Conservation (phyloP, 2,329 filamentous ascomycete genomes). For the Elsinoe arachidis region DNA sequence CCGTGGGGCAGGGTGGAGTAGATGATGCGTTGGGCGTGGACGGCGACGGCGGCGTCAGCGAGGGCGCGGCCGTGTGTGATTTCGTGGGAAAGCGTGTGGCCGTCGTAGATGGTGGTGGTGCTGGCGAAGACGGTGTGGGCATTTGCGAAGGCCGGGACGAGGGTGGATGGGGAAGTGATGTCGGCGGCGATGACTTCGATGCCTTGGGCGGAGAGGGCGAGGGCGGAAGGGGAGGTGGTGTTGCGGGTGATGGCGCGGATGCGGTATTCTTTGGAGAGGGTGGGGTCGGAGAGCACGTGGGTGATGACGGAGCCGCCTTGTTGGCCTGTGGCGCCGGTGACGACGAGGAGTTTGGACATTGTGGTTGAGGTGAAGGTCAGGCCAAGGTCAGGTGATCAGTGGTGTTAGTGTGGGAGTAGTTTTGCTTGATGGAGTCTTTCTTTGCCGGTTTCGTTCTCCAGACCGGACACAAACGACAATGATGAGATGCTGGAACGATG, state of each 20-base stretch:
- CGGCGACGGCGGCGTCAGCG: constrained; percentile 24
- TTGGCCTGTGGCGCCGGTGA: constrained; percentile 53
- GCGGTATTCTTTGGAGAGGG: constrained; percentile 40
- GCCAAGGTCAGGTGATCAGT: too few relatives aligned
- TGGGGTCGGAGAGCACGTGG: constrained; percentile 34
- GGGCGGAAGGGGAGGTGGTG: constrained; percentile 34
- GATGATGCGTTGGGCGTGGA: constrained; percentile 32
- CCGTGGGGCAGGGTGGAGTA: constrained; percentile 28
- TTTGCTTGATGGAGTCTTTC: background rate
- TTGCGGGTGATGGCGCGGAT: constrained; percentile 51
- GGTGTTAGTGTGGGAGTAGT: too few relatives aligned
- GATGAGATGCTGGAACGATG: too few relatives aligned
- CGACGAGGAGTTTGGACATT: constrained; percentile 39
- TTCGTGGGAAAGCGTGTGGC: constrained; percentile 25
- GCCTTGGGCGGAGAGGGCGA: constrained; percentile 38
- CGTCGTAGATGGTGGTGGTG: constrained; percentile 43
- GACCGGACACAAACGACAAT: too few relatives aligned
- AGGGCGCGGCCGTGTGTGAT: constrained; percentile 28
- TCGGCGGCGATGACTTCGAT: constrained; percentile 48
- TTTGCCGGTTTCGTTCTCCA: too few relatives aligned
- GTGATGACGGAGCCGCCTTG: constrained; percentile 51
- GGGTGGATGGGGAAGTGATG: constrained; percentile 38
- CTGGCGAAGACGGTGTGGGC: constrained; percentile 45
- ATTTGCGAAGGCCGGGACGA: constrained; percentile 38
- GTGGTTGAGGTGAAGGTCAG: background rate